Conservation (phyloP, 2,329 filamentous ascomycete genomes). For the Calonectria hawksworthii region DNA sequence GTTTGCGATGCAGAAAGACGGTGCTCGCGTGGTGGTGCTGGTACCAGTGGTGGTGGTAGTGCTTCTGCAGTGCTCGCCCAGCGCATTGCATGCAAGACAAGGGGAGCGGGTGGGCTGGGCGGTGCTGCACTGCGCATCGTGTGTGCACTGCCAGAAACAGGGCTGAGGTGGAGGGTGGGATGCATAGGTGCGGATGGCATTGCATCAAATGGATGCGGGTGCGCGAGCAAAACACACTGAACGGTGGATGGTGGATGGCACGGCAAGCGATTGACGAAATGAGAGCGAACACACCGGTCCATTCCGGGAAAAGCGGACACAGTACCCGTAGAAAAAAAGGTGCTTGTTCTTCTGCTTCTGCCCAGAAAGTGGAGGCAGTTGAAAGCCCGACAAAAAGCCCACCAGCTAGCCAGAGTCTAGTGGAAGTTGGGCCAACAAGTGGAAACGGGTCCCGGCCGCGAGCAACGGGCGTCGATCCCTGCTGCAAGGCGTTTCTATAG, state of each 20-base stretch:
- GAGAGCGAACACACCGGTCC: neutral
- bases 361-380: conserved; percentile 17
- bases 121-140: conserved; percentile 36
- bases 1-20: conserved; percentile 24
- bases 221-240: neutral
- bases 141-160: conserved; percentile 45
- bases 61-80: neutral
- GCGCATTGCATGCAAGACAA: conserved; percentile 18
- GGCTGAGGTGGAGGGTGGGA: conserved; percentile 46
- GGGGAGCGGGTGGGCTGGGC: conserved; percentile 20
- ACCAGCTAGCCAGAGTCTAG: conserved; percentile 5
- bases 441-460: conserved; percentile 1
- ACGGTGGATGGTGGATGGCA: neutral
- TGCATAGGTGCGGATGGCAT: conserved; percentile 29
- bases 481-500: conserved; percentile 51
- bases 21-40: conserved; percentile 12
- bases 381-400: conserved; percentile 29
- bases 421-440: conserved; percentile 7
- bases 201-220: neutral
- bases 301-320: conserved; percentile 13
- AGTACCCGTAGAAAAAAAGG: neutral
- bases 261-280: neutral
- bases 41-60: neutral
- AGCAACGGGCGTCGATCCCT: conserved; percentile 39
- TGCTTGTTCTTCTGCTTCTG: neutral